phyloP scores from a whole-genome alignment of 768 basidiomycete species.

The Phanerochaete carnosa region DNA sequence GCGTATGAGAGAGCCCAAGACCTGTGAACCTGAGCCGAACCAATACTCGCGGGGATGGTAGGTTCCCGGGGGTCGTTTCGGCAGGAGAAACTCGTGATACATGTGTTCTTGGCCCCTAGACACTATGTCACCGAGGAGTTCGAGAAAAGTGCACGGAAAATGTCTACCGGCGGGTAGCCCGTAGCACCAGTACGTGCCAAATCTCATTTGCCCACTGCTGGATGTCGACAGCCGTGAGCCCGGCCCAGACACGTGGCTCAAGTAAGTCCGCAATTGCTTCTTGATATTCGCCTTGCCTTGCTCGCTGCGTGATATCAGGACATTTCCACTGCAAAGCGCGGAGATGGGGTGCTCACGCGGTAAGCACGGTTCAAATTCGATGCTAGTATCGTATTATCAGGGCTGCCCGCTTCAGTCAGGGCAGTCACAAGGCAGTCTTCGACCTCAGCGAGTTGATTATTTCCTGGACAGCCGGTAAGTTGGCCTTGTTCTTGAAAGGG shows the following conservation, averaged over 20 bases:
- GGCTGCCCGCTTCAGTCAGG: constrained; percentile 54
- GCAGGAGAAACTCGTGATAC: constrained; percentile 62
- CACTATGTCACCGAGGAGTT: not conserved
- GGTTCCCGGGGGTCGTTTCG: constrained; percentile 53
- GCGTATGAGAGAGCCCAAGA: constrained; percentile 34
- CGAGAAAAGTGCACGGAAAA: not conserved
- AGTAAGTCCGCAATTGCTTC: constrained; percentile 61
- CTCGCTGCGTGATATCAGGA: constrained; percentile 39
- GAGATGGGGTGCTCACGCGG: constrained; percentile 38
- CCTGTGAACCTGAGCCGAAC: constrained; percentile 33
- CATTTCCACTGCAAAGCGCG: not conserved
- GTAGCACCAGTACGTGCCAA: constrained; percentile 72
- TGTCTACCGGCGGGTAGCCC: constrained; percentile 63
- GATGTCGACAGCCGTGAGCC: constrained; percentile 62
- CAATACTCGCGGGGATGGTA: constrained; percentile 58
- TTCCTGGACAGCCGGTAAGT: constrained; percentile 43
- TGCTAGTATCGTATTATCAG: constrained; percentile 60
- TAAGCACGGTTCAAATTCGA: constrained; percentile 66
- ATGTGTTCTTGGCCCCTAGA: constrained; percentile 61
- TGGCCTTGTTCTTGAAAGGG: constrained; percentile 2
- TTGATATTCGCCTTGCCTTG: constrained; percentile 65
- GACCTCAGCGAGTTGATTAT: constrained; percentile 55
- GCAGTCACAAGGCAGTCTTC: constrained; percentile 71
- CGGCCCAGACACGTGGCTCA: constrained; percentile 67
- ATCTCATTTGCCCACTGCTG: constrained; percentile 70